Evolutionary conservation across 352 stramenopile species (phyloP), one percentile per base, ranked within the genome.

Genomic region (Peronospora farinosa): DNA sequence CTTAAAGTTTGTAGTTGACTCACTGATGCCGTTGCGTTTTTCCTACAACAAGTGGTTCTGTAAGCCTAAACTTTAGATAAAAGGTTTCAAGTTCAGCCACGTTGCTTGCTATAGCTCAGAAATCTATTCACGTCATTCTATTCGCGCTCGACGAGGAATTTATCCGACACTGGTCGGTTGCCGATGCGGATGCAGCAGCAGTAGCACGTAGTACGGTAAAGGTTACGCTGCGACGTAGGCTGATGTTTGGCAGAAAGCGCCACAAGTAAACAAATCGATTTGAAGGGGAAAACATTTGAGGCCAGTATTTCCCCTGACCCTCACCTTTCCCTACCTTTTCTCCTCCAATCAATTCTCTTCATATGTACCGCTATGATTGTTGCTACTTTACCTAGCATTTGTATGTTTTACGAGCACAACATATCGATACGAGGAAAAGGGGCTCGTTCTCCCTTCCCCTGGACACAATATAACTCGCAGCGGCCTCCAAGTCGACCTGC

Each of bases 241-340:
- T n/a, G n/a, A n/a, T n/a, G n/a, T n/a, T n/a, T n/a, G n/a, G 19
- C 3, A 21, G 19, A 3, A 21, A 21, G 19, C 47, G 43, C 30
- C 16, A 30, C 9, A 7, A 27, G 3, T 27, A 27, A 27, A 32
- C 30, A 46, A 39, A 30, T 17, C 47, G 15, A 28, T 72, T 63
- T 47, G 13, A 36, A 19, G 55, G 49, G 54, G 31, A n/a, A 3
- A 7, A 40, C 7, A 17, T 44, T 57, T 60, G 45, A 25, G 51
- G 60, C 52, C 56, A n/a, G 37, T 36, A 19, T 19, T 45, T 74
- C 65, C 66, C 66, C 69, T 74, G 60, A 7, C 59, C 68, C 65
- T 74, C 52, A 60, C 69, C 69, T 35, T 74, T 53, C 64, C 69
- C 69, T 73, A 77, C 51, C 69, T 63, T 52, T 79, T 79, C 66